Conservation (phyloP, 768 basidiomycete species). For the Suillus subalutaceus region DNA sequence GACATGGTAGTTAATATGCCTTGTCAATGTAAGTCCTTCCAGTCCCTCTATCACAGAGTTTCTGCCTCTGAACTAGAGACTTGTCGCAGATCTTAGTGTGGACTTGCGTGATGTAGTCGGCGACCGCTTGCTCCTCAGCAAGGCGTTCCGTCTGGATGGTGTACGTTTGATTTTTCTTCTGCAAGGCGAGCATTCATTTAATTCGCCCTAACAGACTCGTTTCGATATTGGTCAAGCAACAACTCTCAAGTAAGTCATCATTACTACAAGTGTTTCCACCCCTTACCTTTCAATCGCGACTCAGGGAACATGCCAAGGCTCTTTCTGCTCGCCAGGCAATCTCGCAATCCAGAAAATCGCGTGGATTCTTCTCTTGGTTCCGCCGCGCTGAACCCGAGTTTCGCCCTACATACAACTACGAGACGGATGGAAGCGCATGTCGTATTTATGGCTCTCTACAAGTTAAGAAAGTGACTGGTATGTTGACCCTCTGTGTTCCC, state of each 20-base stretch:
- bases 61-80: conserved; percentile 10
- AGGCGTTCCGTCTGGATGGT: conserved; percentile 82
- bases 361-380: conserved; percentile 71
- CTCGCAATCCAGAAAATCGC: conserved; percentile 71
- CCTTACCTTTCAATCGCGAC: neutral
- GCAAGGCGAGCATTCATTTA: neutral
- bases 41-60: neutral
- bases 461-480: conserved; percentile 91
- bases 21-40: conserved; percentile 75
- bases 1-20: conserved; percentile 94
- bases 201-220: conserved; percentile 48
- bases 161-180: conserved; percentile 42
- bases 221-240: conserved; percentile 87
- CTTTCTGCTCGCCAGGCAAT: conserved; percentile 74
- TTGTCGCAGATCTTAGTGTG: conserved; percentile 71
- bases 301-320: conserved; percentile 62
- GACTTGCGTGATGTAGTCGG: conserved; percentile 94
- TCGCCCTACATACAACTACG: conserved; percentile 74
- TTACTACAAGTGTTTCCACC: no score
- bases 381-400: conserved; percentile 47
- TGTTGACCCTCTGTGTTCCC: conserved; percentile 10
- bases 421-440: conserved; percentile 75
- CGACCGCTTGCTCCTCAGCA: conserved; percentile 83
- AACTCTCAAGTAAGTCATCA: conserved; percentile 53
- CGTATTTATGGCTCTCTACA: conserved; percentile 80